Base-by-base conservation (phyloP, 2,329 filamentous ascomycete genomes). In the Zopfia rhizophila region DNA sequence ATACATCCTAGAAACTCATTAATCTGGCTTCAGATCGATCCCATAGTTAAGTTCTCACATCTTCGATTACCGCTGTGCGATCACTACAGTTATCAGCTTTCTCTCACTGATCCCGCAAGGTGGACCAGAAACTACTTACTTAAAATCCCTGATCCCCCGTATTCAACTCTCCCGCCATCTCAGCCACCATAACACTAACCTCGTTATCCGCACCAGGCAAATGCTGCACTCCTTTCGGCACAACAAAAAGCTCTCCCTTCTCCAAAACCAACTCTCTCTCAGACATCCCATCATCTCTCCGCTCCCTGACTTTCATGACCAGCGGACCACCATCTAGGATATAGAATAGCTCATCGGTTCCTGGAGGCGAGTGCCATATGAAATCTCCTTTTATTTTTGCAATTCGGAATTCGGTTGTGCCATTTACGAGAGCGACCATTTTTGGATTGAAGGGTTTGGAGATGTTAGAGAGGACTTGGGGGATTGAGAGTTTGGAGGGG, bases 291-390 rank as follows among this genome's bases (percentile, higher is more conserved):
- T 75, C 64, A 13, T 48, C 31, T 3, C 18, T 38, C 5, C 70
- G 63, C 43, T 75, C 67, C 0, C 49, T 65, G 7, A 75, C 33
- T 4, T 64, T 65, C 25, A 58, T 35, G 7, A 13, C 40, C 21
- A 58, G 31, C 4, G 53, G 53, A 0, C 50, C 55, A 7, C 74
- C 74, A 0, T 64, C 66, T 0, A 77, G 39, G 5, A 74, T 44
- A 31, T 74, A 75, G 38, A 76, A 77, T 1, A 75, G 50, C 21
- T 77, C 74, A 31, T 76, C 75, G 1, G 72, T 72, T 5, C 74
- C 64, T 1, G 68, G 68, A 31, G 76, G 75, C 0, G 70, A 58
- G 36, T 77, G 74, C 65, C 71, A 75, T 16, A 76, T 66, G 30
- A 76, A 76, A 10, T 55, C 51, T 1, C 72, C 74, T 43, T 73